These are phyloP conservation scores for Nephelium lappaceum DNA, from an alignment of 345 rosid species.

Conservation along the genomic window DNA sequence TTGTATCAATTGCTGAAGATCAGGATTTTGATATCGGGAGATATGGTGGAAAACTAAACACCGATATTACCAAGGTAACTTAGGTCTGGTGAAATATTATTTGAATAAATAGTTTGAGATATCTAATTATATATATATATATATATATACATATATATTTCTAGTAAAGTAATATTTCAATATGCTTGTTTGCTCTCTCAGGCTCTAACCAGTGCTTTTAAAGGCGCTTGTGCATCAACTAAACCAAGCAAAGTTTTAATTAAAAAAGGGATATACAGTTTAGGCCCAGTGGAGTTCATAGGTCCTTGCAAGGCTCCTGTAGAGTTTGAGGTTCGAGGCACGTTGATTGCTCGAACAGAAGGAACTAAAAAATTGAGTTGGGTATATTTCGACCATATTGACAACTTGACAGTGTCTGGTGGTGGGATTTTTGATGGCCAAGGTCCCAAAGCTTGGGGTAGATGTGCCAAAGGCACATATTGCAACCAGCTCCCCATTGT, in stretches of 20 bases:
- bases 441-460: slow-evolving; percentile 43
- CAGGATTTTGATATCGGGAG: neutral
- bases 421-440: slow-evolving; percentile 49
- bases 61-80: too few relatives aligned
- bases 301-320: slow-evolving; percentile 58
- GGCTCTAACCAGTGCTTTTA: slow-evolving; percentile 45
- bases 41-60: too few relatives aligned
- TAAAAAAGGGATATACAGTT: slow-evolving; percentile 42
- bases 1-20: neutral
- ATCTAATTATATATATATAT: too few relatives aligned
- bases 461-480: slow-evolving; percentile 25
- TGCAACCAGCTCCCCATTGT: slow-evolving; percentile 41
- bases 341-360: slow-evolving; percentile 36
- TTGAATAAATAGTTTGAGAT: too few relatives aligned
- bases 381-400: slow-evolving; percentile 32
- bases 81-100: too few relatives aligned
- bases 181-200: neutral
- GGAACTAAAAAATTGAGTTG: slow-evolving; percentile 22
- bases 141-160: too few relatives aligned
- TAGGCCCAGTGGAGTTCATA: slow-evolving; percentile 22
- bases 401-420: slow-evolving; percentile 32
- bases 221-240: slow-evolving; percentile 34
- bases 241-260: slow-evolving; percentile 35
- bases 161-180: too few relatives aligned
- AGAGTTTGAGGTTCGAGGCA: slow-evolving; percentile 40